Conservation (phyloP, 1,284 basidiomycete species). For the Boletus sp. region DNA sequence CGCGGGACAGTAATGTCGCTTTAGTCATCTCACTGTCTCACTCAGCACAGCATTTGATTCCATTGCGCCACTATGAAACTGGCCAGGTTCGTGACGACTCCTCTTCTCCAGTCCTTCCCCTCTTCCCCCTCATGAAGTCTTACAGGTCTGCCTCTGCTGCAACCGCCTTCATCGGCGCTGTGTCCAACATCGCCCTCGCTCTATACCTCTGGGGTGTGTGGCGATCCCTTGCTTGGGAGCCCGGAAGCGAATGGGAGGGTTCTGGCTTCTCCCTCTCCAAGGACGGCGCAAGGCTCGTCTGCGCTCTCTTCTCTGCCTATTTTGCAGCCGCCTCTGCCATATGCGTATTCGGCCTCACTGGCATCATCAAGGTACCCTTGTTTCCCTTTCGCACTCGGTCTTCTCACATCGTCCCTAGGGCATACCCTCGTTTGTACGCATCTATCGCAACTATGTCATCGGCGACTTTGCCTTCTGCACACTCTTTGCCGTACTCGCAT, state of each 20-base stretch:
- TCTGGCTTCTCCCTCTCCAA: conserved; percentile 53
- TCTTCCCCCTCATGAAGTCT: conserved; percentile 10
- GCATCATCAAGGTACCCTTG: conserved; percentile 56
- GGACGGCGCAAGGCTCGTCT: conserved; percentile 60
- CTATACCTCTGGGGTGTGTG: conserved; percentile 53
- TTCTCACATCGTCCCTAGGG: conserved; percentile 35
- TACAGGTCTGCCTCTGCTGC: conserved; percentile 52
- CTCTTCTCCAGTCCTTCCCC: neutral
- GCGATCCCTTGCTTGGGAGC: conserved; percentile 62
- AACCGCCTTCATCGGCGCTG: conserved; percentile 52
- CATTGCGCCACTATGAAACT: conserved; percentile 8
- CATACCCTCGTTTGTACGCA: conserved; percentile 51
- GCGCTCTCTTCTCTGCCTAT: conserved; percentile 61
- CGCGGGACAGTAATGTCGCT: neutral
- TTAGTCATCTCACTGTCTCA: conserved; percentile 21
- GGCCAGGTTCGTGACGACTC: neutral
- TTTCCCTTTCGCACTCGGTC: neutral
- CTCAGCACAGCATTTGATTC: conserved; percentile 11
- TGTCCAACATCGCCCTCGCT: conserved; percentile 53
- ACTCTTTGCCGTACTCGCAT: conserved; percentile 49
- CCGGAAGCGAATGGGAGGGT: conserved; percentile 69
- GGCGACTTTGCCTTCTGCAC: conserved; percentile 68
- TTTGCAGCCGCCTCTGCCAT: conserved; percentile 60
- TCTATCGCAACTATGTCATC: conserved; percentile 69
- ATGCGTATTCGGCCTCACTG: conserved; percentile 58